phyloP scores from a whole-genome alignment of 805 yeast species.

The Candida xiaguanensis region DNA sequence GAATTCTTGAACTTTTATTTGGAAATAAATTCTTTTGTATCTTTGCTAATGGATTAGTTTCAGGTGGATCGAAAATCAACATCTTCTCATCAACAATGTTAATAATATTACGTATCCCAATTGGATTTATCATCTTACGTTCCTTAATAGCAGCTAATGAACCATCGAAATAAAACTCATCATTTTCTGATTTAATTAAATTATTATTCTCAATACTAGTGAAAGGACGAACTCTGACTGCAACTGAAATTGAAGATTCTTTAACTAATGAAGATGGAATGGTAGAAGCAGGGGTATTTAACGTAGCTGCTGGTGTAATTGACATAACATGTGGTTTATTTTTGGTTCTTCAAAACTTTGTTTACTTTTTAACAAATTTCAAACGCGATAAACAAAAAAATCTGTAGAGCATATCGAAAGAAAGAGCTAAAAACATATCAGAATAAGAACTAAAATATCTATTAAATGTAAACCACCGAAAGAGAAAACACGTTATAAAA shows the following conservation, averaged over 20 bases:
- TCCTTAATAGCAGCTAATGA: conserved; percentile 28
- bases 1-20: conserved; percentile 42
- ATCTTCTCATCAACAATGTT: conserved; percentile 80
- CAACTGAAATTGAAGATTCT: conserved; percentile 68
- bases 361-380: conserved; percentile 1
- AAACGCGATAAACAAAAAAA: conserved; percentile 5
- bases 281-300: conserved; percentile 4
- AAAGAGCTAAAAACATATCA: neutral
- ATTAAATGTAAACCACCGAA: neutral
- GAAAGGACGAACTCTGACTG: conserved; percentile 84
- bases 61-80: conserved; percentile 85
- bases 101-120: conserved; percentile 64
- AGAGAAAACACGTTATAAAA: neutral
- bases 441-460: neutral
- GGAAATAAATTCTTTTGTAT: conserved; percentile 47
- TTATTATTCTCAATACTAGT: conserved; percentile 53
- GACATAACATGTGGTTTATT: conserved; percentile 6
- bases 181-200: conserved; percentile 38
- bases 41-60: conserved; percentile 53
- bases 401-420: neutral
- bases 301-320: conserved; percentile 4
- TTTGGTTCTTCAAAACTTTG: neutral
- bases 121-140: conserved; percentile 26
- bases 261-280: conserved; percentile 40
- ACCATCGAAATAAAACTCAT: conserved; percentile 48